Conservation (phyloP, 768 basidiomycete species). For the Hemileccinum impolitum region DNA sequence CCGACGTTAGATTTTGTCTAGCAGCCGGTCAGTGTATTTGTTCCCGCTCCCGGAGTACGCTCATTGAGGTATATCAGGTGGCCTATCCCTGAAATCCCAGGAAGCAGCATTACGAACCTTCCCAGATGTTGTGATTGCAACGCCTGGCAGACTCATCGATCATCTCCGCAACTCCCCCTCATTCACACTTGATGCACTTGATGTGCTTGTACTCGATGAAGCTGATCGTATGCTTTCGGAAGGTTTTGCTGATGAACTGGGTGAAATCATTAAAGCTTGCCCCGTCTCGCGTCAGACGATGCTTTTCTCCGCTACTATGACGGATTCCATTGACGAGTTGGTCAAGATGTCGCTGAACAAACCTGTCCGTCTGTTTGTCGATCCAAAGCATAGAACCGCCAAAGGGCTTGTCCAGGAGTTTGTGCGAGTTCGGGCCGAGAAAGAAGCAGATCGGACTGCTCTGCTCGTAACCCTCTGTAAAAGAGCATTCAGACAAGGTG, state of each 20-base stretch:
- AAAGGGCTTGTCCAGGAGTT: conserved; percentile 91
- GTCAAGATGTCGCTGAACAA: conserved; percentile 90
- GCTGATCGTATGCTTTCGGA: conserved; percentile 96
- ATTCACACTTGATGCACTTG: conserved; percentile 88
- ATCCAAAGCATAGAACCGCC: conserved; percentile 86
- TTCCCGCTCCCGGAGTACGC: background rate
- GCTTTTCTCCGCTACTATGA: conserved; percentile 99
- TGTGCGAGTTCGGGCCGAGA: conserved; percentile 81
- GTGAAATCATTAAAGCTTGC: conserved; percentile 90
- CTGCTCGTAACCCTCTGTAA: conserved; percentile 82
- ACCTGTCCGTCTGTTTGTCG: conserved; percentile 93
- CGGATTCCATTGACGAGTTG: conserved; percentile 91
- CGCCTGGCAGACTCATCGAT: conserved; percentile 96
- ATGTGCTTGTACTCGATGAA: conserved; percentile 93
- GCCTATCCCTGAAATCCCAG: conserved; percentile 90
- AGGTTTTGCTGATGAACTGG: conserved; percentile 92
- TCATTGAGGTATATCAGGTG: conserved; percentile 50
- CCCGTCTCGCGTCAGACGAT: conserved; percentile 91
- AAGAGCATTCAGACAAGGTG: conserved; percentile 77
- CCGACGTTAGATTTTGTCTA: conserved; percentile 89
- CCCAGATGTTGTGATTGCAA: conserved; percentile 94
- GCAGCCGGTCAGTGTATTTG: conserved; percentile 64
- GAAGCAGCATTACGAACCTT: conserved; percentile 79
- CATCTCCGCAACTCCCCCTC: conserved; percentile 94
- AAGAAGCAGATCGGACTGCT: conserved; percentile 72